phyloP scores from a whole-genome alignment of 176 grass and related monocot species.

The Otatea glauca region DNA sequence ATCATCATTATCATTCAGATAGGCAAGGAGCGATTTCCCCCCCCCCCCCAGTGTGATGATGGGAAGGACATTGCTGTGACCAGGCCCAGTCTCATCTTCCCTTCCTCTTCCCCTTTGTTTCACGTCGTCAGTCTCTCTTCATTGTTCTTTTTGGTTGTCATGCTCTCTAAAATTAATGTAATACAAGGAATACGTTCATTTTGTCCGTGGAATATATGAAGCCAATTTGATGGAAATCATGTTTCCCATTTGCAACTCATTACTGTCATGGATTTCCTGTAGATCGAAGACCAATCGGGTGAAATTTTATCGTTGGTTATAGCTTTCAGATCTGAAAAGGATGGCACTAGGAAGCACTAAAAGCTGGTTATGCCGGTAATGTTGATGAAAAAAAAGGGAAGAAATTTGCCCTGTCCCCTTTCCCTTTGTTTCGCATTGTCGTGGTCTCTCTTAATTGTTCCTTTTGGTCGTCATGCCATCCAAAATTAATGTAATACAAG shows the following conservation, averaged over 20 bases:
- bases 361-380: background rate
- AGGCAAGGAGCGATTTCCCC: background rate
- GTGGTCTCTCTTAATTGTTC: no score
- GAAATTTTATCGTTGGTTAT: conserved; percentile 4
- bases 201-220: background rate
- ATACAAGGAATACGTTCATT: background rate
- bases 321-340: background rate
- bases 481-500: no score
- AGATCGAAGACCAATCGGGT: background rate
- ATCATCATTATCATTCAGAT: background rate
- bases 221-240: background rate
- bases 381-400: background rate
- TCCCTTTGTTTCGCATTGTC: no score
- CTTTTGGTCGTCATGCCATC: no score
- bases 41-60: background rate
- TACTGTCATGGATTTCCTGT: background rate
- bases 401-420: background rate
- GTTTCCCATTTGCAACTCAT: background rate
- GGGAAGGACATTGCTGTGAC: background rate
- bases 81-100: background rate
- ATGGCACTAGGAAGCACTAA: background rate
- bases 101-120: background rate
- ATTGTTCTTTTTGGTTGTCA: background rate
- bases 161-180: background rate
- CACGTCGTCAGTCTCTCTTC: background rate